phyloP scores from a whole-genome alignment of 805 yeast genomes.

The Kuraishia borneana region DNA sequence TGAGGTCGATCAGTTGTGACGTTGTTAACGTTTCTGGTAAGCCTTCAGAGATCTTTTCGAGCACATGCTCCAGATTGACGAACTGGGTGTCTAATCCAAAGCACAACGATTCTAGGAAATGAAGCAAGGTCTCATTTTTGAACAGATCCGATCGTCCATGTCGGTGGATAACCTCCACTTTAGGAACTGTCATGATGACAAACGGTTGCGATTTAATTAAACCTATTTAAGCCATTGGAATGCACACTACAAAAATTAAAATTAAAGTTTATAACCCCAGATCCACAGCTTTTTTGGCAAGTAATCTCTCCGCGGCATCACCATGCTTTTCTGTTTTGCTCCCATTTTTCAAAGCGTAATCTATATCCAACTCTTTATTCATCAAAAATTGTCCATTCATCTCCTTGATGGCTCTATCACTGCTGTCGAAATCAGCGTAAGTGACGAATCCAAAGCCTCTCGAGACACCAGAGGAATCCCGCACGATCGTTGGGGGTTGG shows the following conservation, averaged over 20 bases:
- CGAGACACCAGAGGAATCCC: conserved; percentile 38
- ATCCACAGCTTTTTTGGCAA: conserved; percentile 48
- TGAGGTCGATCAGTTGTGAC: conserved; percentile 27
- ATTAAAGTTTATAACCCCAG: not conserved
- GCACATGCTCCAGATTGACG: conserved; percentile 32
- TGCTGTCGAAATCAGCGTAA: conserved; percentile 49
- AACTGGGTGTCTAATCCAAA: conserved; percentile 27
- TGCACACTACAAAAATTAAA: not conserved
- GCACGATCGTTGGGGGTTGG: conserved; percentile 34
- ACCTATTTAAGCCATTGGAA: too few relatives aligned
- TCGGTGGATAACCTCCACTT: conserved; percentile 7
- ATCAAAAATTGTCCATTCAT: conserved; percentile 62
- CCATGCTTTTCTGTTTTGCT: conserved; percentile 55
- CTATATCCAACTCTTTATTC: conserved; percentile 49
- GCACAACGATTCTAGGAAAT: conserved; percentile 2
- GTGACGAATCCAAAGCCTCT: conserved; percentile 60
- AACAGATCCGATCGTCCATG: not conserved
- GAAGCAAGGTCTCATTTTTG: not conserved
- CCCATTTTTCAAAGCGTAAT: conserved; percentile 63
- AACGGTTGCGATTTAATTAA: too few relatives aligned
- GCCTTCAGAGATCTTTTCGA: conserved; percentile 35
- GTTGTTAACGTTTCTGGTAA: conserved; percentile 36
- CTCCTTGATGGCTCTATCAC: conserved; percentile 61
- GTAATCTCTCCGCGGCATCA: conserved; percentile 60
- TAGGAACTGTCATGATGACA: too few relatives aligned